Conservation (phyloP, 148 eudicot genomes). For the Polygonum aviculare region DNA sequence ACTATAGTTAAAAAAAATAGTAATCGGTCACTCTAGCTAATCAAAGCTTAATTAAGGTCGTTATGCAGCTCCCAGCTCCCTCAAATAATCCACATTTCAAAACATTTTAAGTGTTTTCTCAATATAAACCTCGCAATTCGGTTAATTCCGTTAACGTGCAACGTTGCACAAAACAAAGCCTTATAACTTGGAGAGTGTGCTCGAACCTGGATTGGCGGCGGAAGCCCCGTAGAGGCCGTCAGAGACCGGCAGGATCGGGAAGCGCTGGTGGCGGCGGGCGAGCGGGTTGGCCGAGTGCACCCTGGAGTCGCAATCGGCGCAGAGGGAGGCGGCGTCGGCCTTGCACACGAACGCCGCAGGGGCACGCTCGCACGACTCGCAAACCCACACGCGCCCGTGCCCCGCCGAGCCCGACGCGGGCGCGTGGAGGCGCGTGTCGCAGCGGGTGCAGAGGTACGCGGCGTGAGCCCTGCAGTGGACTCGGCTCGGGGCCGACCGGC, state of each 20-base stretch:
- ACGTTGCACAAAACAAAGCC: background rate
- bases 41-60: too few relatives aligned
- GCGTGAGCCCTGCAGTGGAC: slow-evolving; percentile 58
- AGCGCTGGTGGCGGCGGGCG: slow-evolving; percentile 79
- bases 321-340: slow-evolving; percentile 88
- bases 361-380: slow-evolving; percentile 75
- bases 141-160: too few relatives aligned
- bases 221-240: background rate
- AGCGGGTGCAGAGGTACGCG: slow-evolving; percentile 51
- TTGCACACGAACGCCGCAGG: slow-evolving; percentile 87
- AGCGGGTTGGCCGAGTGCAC: slow-evolving; percentile 92
- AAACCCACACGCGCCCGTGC: slow-evolving; percentile 67
- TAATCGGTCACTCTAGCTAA: too few relatives aligned
- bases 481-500: slow-evolving; percentile 44
- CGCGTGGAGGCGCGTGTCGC: slow-evolving; percentile 48
- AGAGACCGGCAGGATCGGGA: slow-evolving; percentile 31
- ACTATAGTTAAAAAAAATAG: too few relatives aligned
- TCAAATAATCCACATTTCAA: too few relatives aligned
- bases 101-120: too few relatives aligned
- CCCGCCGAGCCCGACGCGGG: background rate
- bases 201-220: slow-evolving; percentile 28
- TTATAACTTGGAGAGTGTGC: background rate
- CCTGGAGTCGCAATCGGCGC: slow-evolving; percentile 63
- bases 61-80: too few relatives aligned
- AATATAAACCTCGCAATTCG: too few relatives aligned